Evolutionary conservation across 805 yeast genomes (phyloP).

Genomic region (Candida mattraensis): DNA sequence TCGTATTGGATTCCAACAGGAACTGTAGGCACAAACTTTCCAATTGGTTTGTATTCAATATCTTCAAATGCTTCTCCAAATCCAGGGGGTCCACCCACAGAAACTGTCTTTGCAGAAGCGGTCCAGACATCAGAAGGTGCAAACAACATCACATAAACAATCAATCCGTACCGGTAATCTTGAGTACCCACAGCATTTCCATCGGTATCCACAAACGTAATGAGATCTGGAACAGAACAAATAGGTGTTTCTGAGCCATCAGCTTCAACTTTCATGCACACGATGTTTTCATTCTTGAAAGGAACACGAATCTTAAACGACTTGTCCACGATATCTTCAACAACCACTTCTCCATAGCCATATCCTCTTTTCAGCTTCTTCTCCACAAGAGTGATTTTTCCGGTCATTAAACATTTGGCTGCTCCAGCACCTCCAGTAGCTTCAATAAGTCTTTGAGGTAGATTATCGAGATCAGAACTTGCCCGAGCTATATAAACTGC

Average conservation of each 20-base stretch:
- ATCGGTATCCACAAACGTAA: conserved; percentile 38
- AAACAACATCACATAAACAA: conserved; percentile 39
- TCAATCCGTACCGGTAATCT: conserved; percentile 41
- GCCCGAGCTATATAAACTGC: conserved; percentile 38
- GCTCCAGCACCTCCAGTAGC: conserved; percentile 33
- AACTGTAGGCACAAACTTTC: conserved; percentile 28
- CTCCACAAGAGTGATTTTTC: conserved; percentile 43
- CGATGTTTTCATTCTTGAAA: conserved; percentile 45
- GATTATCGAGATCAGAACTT: conserved; percentile 32
- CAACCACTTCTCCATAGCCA: conserved; percentile 41
- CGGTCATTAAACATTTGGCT: conserved; percentile 37
- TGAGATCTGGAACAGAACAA: conserved; percentile 42
- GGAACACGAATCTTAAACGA: conserved; percentile 30
- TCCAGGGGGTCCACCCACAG: conserved; percentile 45
- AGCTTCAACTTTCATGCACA: conserved; percentile 27
- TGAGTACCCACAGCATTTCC: conserved; percentile 46
- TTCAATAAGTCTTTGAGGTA: conserved; percentile 35
- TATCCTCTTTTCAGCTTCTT: conserved; percentile 40
- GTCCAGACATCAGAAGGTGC: conserved; percentile 37
- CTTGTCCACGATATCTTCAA: conserved; percentile 20
- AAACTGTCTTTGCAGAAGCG: conserved; percentile 34
- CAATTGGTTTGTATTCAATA: conserved; percentile 38
- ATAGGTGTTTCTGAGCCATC: conserved; percentile 25
- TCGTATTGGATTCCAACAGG: conserved; percentile 11
- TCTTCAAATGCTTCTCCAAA: conserved; percentile 32